Base-by-base conservation (phyloP, 1,284 basidiomycete species). In the Farysia itapuensis region DNA sequence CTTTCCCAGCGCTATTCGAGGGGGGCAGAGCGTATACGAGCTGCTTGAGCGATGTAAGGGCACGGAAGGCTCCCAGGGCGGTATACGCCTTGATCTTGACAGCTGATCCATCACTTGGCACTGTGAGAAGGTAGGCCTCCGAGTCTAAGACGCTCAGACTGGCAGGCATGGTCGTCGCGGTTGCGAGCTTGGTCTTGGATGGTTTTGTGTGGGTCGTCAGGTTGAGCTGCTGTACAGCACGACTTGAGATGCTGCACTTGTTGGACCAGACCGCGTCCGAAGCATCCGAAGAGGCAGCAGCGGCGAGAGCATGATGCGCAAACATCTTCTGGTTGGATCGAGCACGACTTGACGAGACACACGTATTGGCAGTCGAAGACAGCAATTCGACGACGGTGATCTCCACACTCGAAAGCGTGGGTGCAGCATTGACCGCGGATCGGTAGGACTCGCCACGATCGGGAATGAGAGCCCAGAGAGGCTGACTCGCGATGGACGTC, bases 11-110 rank as follows among this genome's bases (percentile, higher is more conserved):
- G 23, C 22, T 23, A 12, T 14, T 5, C 86, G 70, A 0, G 25
- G 82, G 80, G 67, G 68, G 64, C 3, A 76, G 54, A 4, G 54
- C 45, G 56, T 79, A 81, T 37, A 80, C 77, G 25, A 94, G 77
- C 78, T 92, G 89, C 28, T 81, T 79, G 74, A 94, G 90, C 1
- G 89, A 91, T 21, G 87, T 86, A 54, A 94, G 77, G 1, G 89
- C 92, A 40, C 91, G 81, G 45, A 85, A 83, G 12, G 91, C 78
- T 0, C 90, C 90, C 16, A 94, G 78, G 0, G 88, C 84, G 26
- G 86, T 85, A 49, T 84, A 84, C 3, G 90, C 86, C 0, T 75
- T 80, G 35, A 94, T 78, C 0, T 78, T 81, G 5, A 87, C 88
- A 14, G 65, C 34, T 0, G 80, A 79, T 4, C 86, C 86, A 44